phyloP scores from a whole-genome alignment of 2,329 filamentous ascomycete genomes.

The Dactylellina parvicollis region DNA sequence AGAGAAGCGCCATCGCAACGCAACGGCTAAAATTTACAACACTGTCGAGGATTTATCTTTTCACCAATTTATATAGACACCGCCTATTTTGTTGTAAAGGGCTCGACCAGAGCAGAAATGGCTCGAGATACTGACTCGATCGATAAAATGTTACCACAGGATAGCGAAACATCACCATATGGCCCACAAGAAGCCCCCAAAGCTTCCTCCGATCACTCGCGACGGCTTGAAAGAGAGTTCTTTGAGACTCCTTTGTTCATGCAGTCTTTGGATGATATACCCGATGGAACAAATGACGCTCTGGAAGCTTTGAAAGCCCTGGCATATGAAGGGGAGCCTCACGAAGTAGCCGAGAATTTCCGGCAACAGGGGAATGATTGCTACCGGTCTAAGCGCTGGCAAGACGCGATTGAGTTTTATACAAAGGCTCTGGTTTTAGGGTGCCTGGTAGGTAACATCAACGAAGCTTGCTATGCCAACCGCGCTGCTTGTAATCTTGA shows the following conservation, averaged over 20 bases:
- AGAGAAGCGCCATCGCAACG: no score
- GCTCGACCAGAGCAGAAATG: background rate
- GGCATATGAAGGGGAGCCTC: conserved; percentile 88
- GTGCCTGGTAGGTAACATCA: conserved; percentile 69
- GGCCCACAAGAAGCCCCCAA: conserved; percentile 8
- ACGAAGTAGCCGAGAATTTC: conserved; percentile 84
- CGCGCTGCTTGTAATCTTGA: conserved; percentile 89
- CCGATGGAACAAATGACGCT: conserved; percentile 63
- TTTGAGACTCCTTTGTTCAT: conserved; percentile 83
- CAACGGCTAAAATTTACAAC: no score
- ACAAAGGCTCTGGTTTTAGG: conserved; percentile 80
- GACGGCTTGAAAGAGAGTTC: conserved; percentile 1
- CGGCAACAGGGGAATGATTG: conserved; percentile 87
- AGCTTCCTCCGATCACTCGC: background rate
- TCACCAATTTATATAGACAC: no score
- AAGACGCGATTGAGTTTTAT: conserved; percentile 91
- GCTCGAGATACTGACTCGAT: background rate
- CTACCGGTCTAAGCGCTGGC: conserved; percentile 77
- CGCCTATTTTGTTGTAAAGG: background rate
- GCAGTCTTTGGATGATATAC: conserved; percentile 88
- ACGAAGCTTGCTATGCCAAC: conserved; percentile 80
- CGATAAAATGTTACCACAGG: background rate
- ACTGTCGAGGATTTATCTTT: no score
- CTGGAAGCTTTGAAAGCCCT: conserved; percentile 88
- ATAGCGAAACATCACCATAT: background rate